Evolutionary conservation across 345 rosid genomes (phyloP).

Genomic region (Eucalyptus marginata): DNA sequence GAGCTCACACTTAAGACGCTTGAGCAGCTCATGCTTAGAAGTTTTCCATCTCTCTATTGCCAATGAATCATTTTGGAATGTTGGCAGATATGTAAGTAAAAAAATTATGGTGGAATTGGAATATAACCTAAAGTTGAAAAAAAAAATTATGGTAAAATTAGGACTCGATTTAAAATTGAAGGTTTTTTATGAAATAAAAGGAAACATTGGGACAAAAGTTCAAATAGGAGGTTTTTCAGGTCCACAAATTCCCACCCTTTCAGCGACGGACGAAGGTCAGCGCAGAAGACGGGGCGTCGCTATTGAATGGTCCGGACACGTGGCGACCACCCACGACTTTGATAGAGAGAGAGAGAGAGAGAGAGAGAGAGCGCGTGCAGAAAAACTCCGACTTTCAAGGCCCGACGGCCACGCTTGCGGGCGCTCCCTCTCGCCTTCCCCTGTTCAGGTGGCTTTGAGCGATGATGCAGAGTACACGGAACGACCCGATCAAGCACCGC

Average conservation of each 20-base stretch:
- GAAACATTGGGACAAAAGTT: too few species aligned
- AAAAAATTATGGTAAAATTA: too few species aligned
- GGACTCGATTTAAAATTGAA: too few species aligned
- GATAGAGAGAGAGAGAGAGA: background rate
- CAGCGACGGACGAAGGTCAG: background rate
- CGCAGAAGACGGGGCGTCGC: constrained; percentile 2
- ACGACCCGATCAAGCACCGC: background rate
- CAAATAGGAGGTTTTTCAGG: too few species aligned
- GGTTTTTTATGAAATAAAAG: too few species aligned
- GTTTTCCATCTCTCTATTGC: too few species aligned
- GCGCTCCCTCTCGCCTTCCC: background rate
- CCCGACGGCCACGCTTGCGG: background rate
- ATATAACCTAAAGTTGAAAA: too few species aligned
- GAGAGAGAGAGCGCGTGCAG: background rate
- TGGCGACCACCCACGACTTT: constrained; percentile 2
- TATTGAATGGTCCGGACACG: constrained; percentile 7
- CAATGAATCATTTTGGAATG: too few species aligned
- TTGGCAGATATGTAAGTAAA: too few species aligned
- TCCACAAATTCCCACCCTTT: background rate
- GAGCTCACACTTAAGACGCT: rapidly evolving
- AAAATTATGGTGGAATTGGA: too few species aligned
- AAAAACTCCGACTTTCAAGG: background rate
- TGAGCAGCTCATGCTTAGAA: rapidly evolving
- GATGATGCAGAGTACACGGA: background rate
- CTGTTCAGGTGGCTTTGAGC: background rate